Percentiles rank a stretch among this genome's conserved stretches.
Conservation (phyloP, 2,329 filamentous ascomycete species). For the Fusarium poae region DNA sequence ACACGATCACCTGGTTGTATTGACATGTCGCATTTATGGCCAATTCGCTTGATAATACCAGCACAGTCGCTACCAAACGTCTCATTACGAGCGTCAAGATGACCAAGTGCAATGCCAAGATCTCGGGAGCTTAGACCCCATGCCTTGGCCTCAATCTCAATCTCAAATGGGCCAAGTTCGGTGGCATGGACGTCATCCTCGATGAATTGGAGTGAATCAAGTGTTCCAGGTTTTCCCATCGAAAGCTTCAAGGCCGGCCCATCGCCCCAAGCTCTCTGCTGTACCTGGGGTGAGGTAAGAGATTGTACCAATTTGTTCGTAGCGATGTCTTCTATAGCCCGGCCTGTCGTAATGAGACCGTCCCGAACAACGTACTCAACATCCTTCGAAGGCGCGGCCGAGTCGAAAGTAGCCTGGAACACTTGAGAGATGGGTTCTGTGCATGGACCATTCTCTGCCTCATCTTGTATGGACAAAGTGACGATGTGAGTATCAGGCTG, state of each 20-base stretch:
- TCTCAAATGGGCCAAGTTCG: neutral
- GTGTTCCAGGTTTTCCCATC: neutral
- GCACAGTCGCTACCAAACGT: neutral
- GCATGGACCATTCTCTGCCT: too few species aligned
- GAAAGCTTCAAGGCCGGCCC: neutral
- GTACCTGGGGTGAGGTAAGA: neutral
- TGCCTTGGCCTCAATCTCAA: constrained; percentile 1
- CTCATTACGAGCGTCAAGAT: neutral
- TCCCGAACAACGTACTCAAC: neutral
- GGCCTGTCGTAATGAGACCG: neutral
- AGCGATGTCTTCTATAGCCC: neutral
- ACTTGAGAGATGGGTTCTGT: too few species aligned
- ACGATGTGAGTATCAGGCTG: constrained; percentile 2
- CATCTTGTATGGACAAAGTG: too few species aligned
- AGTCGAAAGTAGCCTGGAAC: too few species aligned
- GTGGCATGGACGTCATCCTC: fast-evolving
- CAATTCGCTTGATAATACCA: neutral
- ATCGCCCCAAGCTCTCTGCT: neutral
- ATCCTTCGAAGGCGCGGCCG: neutral
- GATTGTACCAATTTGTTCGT: too few species aligned
- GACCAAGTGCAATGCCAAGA: neutral
- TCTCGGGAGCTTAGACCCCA: neutral
- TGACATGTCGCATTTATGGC: fast-evolving
- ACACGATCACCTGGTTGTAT: neutral
- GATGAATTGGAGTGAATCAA: neutral